Conservation (phyloP, 805 yeast genomes). For the Zygosaccharomyces pseudorouxii region DNA sequence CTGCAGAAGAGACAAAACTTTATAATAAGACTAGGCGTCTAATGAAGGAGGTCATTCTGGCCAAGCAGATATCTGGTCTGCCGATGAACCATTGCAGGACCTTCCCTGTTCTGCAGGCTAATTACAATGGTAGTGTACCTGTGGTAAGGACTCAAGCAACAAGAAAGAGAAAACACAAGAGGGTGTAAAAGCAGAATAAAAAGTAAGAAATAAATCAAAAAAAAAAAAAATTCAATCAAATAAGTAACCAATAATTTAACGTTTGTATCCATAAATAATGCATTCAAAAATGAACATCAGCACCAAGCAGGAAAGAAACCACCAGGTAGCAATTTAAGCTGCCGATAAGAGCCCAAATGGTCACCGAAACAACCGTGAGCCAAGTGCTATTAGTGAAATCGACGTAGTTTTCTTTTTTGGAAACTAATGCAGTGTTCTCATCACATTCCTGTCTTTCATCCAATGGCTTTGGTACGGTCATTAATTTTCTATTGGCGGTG, state of each 20-base stretch:
- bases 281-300: slow-evolving; percentile 46
- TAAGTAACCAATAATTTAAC: background rate
- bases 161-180: slow-evolving; percentile 31
- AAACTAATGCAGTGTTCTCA: slow-evolving; percentile 30
- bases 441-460: slow-evolving; percentile 28
- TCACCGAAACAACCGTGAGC: slow-evolving; percentile 49
- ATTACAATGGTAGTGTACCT: slow-evolving; percentile 77
- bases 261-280: background rate
- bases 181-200: slow-evolving; percentile 3
- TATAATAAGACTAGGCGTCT: slow-evolving; percentile 44
- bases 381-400: slow-evolving; percentile 69
- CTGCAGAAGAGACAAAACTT: slow-evolving; percentile 39
- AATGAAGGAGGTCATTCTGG: slow-evolving; percentile 42
- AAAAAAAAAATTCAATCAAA: background rate
- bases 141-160: slow-evolving; percentile 38
- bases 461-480: slow-evolving; percentile 49
- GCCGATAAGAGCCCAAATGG: slow-evolving; percentile 68
- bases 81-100: slow-evolving; percentile 33
- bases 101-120: slow-evolving; percentile 67
- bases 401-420: slow-evolving; percentile 31
- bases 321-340: slow-evolving; percentile 68
- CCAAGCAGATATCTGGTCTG: slow-evolving; percentile 34
- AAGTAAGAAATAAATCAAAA: background rate
- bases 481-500: slow-evolving; percentile 62
- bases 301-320: slow-evolving; percentile 44